Evolutionary conservation across 2,329 filamentous ascomycete genomes (phyloP).

Genomic region (Fusarium subglutinans): DNA sequence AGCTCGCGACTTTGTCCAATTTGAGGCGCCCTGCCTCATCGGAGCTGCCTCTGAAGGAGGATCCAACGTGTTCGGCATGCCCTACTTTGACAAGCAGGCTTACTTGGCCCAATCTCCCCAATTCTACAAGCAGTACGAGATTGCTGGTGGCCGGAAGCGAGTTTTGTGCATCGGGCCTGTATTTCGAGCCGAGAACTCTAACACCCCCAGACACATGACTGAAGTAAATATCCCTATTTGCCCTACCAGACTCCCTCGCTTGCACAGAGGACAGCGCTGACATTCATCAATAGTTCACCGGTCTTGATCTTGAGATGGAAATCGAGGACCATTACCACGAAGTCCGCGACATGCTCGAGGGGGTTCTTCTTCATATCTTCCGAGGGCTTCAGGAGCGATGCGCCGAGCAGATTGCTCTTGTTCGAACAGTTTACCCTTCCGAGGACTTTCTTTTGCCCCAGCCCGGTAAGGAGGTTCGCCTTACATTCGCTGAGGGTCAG

Average conservation of each 20-base stretch:
- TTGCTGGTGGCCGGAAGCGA: conserved; percentile 79
- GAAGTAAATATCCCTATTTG: conserved; percentile 58
- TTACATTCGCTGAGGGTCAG: conserved; percentile 82
- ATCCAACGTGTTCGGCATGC: conserved; percentile 87
- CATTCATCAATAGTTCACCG: conserved; percentile 69
- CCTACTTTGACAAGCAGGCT: conserved; percentile 87
- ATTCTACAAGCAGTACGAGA: conserved; percentile 89
- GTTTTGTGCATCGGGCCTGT: conserved; percentile 84
- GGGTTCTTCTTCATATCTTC: conserved; percentile 82
- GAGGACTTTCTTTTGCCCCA: conserved; percentile 80
- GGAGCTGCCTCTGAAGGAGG: conserved; percentile 93
- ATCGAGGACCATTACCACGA: conserved; percentile 81
- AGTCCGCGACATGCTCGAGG: conserved; percentile 76
- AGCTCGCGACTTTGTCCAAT: conserved; percentile 53
- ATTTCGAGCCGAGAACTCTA: conserved; percentile 87
- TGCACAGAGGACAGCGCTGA: not conserved
- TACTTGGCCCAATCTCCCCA: conserved; percentile 84
- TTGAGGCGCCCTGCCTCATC: conserved; percentile 90
- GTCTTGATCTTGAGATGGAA: conserved; percentile 91
- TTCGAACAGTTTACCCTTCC: conserved; percentile 79
- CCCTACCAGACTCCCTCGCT: not conserved
- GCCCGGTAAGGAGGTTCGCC: conserved; percentile 76
- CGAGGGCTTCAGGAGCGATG: conserved; percentile 74
- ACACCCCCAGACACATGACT: conserved; percentile 86
- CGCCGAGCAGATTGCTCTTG: conserved; percentile 75